Evolutionary conservation across 1,284 basidiomycete genomes (phyloP), one percentile per base, ranked within the genome.

Genomic region (Earliella scabrosa): DNA sequence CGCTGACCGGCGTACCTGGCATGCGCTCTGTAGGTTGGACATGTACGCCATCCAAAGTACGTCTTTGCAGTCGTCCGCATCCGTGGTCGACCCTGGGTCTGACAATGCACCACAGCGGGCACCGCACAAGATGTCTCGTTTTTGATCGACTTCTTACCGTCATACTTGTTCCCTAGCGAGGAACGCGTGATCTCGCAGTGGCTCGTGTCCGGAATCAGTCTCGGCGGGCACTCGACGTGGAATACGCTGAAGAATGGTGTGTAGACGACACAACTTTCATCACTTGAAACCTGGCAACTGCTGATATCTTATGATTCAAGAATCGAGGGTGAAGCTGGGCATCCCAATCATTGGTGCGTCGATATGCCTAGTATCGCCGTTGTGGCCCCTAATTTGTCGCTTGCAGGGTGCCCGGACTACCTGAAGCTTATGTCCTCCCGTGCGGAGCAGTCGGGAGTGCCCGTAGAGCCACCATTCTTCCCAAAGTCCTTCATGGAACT

Each of bases 141-240:
- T 72, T 69, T 97, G 57, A 88, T 95, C 60, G 90, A 95, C 69
- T 90, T 93, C 66, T 76, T 97, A 2, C 84, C 88, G 0, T 70
- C 86, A 2, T 92, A 89, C 68, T 72, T 97, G 20, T 96, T 90
- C 68, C 93, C 93, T 0, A 66, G 75, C 24, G 85, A 77, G n/a
- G 87, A 95, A 62, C 77, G 85, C 9, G 69, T 66, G 4, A 81
- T 97, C 31, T 77, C 74, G 4, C 79, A 85, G 55, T 96, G 88
- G 86, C 85, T 86, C 6, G 73, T 88, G 0, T 78, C 81, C 2
- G 92, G 92, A 0, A 80, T 89, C 58, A 90, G 86, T 60, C 81
- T 94, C 0, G 92, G 92, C 1, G 92, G 91, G 0, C 92, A 94
- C 67, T 78, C 88, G 0, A 77, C 86, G 0, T 94, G 92, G 92